These are phyloP conservation scores for Penicillium sp. DNA, from an alignment of 2,329 filamentous ascomycete genomes.

Conservation along the genomic window DNA sequence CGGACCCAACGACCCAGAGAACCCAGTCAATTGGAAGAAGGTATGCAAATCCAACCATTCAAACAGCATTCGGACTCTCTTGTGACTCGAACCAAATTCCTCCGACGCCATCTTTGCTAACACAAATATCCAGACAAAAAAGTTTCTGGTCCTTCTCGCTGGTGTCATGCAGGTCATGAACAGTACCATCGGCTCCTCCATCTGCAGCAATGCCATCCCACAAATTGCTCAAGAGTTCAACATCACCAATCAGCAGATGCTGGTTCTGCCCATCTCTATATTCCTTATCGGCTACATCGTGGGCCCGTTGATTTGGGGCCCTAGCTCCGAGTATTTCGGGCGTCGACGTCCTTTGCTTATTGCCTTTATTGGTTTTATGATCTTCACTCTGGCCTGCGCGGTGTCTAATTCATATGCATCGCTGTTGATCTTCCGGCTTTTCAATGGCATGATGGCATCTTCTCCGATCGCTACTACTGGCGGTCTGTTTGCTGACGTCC, in stretches of 20 bases:
- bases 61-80: too few relatives aligned
- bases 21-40: slow-evolving; percentile 39
- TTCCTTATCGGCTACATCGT: slow-evolving; percentile 47
- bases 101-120: not conserved
- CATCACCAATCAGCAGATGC: slow-evolving; percentile 34
- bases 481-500: slow-evolving; percentile 52
- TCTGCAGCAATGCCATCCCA: slow-evolving; percentile 43
- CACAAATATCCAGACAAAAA: slow-evolving; percentile 21
- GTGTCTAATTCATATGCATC: slow-evolving; percentile 46
- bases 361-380: slow-evolving; percentile 51
- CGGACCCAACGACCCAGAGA: slow-evolving; percentile 36
- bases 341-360: slow-evolving; percentile 49
- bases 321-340: slow-evolving; percentile 48
- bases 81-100: not conserved
- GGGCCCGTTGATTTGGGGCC: slow-evolving; percentile 48
- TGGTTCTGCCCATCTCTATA: slow-evolving; percentile 44
- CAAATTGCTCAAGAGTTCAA: slow-evolving; percentile 41
- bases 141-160: slow-evolving; percentile 37
- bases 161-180: slow-evolving; percentile 45
- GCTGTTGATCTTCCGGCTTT: slow-evolving; percentile 49
- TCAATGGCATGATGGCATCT: slow-evolving; percentile 48
- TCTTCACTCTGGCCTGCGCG: slow-evolving; percentile 49
- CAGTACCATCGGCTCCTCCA: slow-evolving; percentile 44
- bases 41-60: slow-evolving; percentile 19
- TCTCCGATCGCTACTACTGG: slow-evolving; percentile 49